Evolutionary conservation across 225 moss, liverwort and hornwort genomes (phyloP), one percentile per base, ranked within the genome.

Genomic region (Polytrichum formosum): DNA sequence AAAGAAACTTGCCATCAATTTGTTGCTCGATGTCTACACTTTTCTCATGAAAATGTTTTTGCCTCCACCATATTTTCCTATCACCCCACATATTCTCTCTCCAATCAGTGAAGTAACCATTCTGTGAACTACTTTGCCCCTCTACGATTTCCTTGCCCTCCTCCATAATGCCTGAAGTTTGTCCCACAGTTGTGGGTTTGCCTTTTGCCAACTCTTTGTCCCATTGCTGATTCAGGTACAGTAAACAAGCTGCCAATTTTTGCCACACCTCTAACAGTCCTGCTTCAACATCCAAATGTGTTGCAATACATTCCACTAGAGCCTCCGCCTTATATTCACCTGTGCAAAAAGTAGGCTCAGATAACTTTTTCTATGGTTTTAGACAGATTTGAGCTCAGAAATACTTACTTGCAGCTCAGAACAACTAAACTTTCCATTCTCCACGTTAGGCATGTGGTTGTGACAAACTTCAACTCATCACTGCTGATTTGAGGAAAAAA

Each of bases 241-340:
- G 76, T 61, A 90, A 75, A 74, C 85, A 87, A 63, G 83, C 66
- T 30, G 91, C 88, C 53, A 96, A 71, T 67, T 86, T 85, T 62
- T 84, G 76, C 93, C 96, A 96, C 54, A 76, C 78, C 67, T 80
- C 85, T 28, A 83, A 71, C n/a, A 63, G 56, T 73, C 96, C 96
- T 55, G 29, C 66, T 62, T 81, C 63, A 16, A 89, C 88, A 70
- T 96, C 96, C 83, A 96, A 75, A 78, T 93, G 82, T 69, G 84
- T 68, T 27, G 79, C 83, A 23, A 93, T 83, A 46, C 79, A 87
- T 75, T 89, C 83, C 80, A 89, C 83, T 28, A 96, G 80, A 67
- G 79, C 56, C 59, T 76, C 64, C 37, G 83, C 76, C 73, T 77
- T 80, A 65, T 83, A 76, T 67, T 90, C 79, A 18, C 90, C 94